Evolutionary conservation across 805 yeast species (phyloP), one percentile per base, ranked within the genome.

Genomic region (Candida nanaspora): DNA sequence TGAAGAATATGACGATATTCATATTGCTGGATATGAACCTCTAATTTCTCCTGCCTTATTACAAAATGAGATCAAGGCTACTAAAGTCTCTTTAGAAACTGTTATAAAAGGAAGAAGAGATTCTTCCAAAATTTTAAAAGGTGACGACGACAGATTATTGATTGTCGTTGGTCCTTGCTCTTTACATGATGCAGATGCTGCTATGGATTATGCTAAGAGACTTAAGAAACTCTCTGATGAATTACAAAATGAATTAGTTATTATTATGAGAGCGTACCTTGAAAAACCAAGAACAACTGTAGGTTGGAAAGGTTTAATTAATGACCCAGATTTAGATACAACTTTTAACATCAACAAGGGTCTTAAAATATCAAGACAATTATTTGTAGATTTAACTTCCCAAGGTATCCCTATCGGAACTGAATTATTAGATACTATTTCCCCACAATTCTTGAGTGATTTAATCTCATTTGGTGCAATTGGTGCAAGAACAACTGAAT

Each of bases 231-330:
- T 82, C 29, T 66, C 83, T 33, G 78, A 78, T 42, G 72, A 78
- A 56, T 69, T 84, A 47, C 71, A 81, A 48, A 79, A 76, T 37
- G 96, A 91, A 51, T 72, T 93, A 45, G 76, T 80, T 42, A 81
- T 93, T 44, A 82, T 93, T 46, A 93, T 93, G 98, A 81, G 98
- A 68, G 98, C 98, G 3, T 93, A 93, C 70, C 73, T 93, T 56
- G 98, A 91, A 64, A 91, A 91, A 67, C 98, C 98, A 53, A 80
- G 98, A 68, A 91, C 98, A 39, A 91, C 98, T 23, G 98, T 93
- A 35, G 98, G 98, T 45, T 91, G 98, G 98, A 91, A 91, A 68
- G 98, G 98, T 52, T 73, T 91, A 50, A 93, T 91, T 56, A 91
- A 91, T 61, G 98, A 91, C 63, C 98, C 98, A 26, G 96, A 93